phyloP scores from a whole-genome alignment of 306 rosid species.

The Potentilla sterilis region DNA sequence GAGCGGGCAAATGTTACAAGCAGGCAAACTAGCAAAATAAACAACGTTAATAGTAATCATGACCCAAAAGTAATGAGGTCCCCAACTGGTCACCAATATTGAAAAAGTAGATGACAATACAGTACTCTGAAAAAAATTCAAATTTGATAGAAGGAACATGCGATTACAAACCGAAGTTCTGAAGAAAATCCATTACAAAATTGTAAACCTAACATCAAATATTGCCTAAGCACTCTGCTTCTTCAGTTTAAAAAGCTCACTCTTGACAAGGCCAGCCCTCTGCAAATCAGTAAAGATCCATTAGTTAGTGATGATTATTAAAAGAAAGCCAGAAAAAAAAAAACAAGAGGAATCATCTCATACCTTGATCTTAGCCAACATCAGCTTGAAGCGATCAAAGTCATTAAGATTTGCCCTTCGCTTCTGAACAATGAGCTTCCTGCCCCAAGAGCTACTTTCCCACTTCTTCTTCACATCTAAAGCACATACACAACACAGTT shows the following conservation, averaged over 20 bases:
- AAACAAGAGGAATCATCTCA: background rate
- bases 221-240: slow-evolving; percentile 52
- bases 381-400: slow-evolving; percentile 89
- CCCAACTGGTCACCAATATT: slow-evolving; percentile 4
- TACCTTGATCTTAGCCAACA: slow-evolving; percentile 94
- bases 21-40: no score
- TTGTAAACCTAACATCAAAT: slow-evolving; percentile 13
- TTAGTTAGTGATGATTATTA: background rate
- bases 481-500: background rate
- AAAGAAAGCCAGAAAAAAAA: no score
- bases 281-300: slow-evolving; percentile 34
- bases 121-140: slow-evolving; percentile 1
- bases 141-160: slow-evolving; percentile 3
- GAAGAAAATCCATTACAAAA: slow-evolving; percentile 37
- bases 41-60: background rate
- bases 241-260: slow-evolving; percentile 76
- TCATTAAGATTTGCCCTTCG: slow-evolving; percentile 73
- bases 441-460: slow-evolving; percentile 97
- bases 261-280: slow-evolving; percentile 81
- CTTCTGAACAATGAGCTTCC: slow-evolving; percentile 83
- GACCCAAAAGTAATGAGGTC: background rate
- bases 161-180: slow-evolving; percentile 19
- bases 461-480: slow-evolving; percentile 95
- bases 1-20: no score
- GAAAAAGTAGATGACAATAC: background rate